Base-by-base conservation (phyloP, 2,329 filamentous ascomycete genomes). In the Dactylellina sp. region DNA sequence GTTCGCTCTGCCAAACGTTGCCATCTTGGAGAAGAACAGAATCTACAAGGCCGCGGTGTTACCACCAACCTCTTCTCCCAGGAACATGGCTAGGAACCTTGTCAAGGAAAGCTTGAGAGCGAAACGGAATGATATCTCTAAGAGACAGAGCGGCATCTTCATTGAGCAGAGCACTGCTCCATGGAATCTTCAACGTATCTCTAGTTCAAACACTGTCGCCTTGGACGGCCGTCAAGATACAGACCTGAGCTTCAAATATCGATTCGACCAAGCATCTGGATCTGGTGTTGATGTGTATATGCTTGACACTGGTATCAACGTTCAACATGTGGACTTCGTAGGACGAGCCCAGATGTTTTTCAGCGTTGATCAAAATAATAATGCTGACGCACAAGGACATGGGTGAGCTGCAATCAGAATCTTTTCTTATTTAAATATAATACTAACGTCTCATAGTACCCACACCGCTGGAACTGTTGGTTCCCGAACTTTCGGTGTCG, bases 331-430 rank as follows among this genome's bases (percentile, higher is more conserved):
- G 25, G 78, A 79, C 25, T 80, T 80, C 39, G 79, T 77, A 9
- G 78, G 76, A 39, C 66, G 78, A 32, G 78, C 77, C 3, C 77
- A 65, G 42, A 77, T 63, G 62, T 72, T 59, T 28, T 77, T 77
- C 68, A 63, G 85, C 81, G 79, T 86, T 77, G 82, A 83, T 2
- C 44, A 50, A 20, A 71, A 79, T 14, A 78, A 80, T n/a, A n/a
- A n/a, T n/a, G n/a, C n/a, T n/a, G n/a, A n/a, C n/a, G n/a, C n/a
- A 5, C 74, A 77, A 12, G 78, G 78, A 9, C 88, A 89, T 77
- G 88, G 88, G n/a, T 87, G 89, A 80, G 88, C 87, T 37, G n/a
- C 14, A 7, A 44, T 61, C 22, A 60, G 6, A 16, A 22, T 16
- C 11, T 44, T 50, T 37, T n/a, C 6, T 20, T 25, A 18, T 22